phyloP scores from a whole-genome alignment of 768 basidiomycete genomes.

The Clitopilus hobsonii region DNA sequence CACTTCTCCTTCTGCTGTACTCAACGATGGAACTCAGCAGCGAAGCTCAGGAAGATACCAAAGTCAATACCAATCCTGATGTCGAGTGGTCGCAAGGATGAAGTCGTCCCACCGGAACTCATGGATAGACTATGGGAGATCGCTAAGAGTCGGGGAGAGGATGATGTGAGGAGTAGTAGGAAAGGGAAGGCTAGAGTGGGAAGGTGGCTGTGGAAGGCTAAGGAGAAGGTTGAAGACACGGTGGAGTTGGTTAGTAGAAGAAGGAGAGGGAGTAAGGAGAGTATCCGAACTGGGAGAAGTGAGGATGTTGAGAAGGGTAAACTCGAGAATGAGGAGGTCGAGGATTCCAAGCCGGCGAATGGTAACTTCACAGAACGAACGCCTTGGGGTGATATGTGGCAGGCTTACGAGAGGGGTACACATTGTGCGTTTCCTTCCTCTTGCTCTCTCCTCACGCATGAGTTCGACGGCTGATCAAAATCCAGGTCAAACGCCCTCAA shows the following conservation, averaged over 20 bases:
- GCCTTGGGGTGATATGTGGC: conserved; percentile 16
- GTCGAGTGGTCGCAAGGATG: conserved; percentile 59
- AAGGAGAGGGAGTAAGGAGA: not conserved
- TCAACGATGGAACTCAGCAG: conserved; percentile 76
- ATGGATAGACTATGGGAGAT: conserved; percentile 61
- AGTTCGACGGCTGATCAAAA: not conserved
- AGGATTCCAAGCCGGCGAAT: too few species aligned
- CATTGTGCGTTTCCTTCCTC: conserved; percentile 28
- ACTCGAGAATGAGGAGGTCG: conserved; percentile 16
- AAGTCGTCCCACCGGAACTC: conserved; percentile 57
- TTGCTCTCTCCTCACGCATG: not conserved
- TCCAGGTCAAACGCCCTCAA: not conserved
- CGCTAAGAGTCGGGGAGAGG: conserved; percentile 31
- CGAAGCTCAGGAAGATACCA: conserved; percentile 54
- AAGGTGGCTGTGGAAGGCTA: not conserved
- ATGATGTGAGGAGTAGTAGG: not conserved
- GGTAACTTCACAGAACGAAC: too few species aligned
- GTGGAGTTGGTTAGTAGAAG: not conserved
- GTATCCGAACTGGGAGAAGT: not conserved
- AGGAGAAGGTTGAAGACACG: not conserved
- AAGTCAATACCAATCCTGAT: conserved; percentile 62
- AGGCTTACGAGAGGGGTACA: conserved; percentile 30
- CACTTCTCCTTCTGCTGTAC: conserved; percentile 69
- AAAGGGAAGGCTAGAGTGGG: not conserved
- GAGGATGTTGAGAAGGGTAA: conserved; percentile 3